Evolutionary conservation across 2,329 filamentous ascomycete genomes (phyloP), one percentile per base, ranked within the genome.

Genomic region (Aspergillus sp.): DNA sequence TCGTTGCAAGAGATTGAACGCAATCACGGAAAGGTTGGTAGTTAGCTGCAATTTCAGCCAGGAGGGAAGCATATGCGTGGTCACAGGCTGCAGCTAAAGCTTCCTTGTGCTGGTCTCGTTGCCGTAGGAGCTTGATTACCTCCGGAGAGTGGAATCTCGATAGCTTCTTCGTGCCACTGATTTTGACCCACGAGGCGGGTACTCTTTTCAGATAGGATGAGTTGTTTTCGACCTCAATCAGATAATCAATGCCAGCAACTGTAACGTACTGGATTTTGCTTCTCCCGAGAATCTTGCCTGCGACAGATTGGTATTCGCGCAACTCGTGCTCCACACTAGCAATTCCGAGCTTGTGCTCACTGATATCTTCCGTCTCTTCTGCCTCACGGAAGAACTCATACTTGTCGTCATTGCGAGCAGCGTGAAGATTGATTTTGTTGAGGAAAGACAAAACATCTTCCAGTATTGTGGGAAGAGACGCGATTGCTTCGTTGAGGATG

Each of bases 81-180:
- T 97, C 92, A 69, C 94, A 99, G 40, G 93, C 92, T 9, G 91
- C 91, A 2, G 91, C 90, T 11, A 99, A 83, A 2, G 90, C 87
- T 72, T 99, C 94, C 66, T 93, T 95, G 73, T 96, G 89, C 65
- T 96, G 93, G 69, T 97, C 94, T 41, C 94, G 85, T 72, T 96
- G 91, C 40, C 86, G 84, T 16, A 96, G 82, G 61, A 96, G 80
- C 55, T 84, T 84, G 45, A 95, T 81, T 20, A 96, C 90, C 61
- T 95, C 88, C 4, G 94, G 94, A 0, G 94, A 94, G 73, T 99
- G 94, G 71, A 97, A 99, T 53, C 94, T 86, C 0, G 90, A 92
- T 4, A 92, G 76, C 63, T 90, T 90, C 71, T 97, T 97, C 6
- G 94, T 99, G 46, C 93, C 92, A 52, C 88, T 95, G 63, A 97